These are phyloP conservation scores for Clarireedia homoeocarpa DNA, from an alignment of 2,329 filamentous ascomycete genomes.

Conservation along the genomic window DNA sequence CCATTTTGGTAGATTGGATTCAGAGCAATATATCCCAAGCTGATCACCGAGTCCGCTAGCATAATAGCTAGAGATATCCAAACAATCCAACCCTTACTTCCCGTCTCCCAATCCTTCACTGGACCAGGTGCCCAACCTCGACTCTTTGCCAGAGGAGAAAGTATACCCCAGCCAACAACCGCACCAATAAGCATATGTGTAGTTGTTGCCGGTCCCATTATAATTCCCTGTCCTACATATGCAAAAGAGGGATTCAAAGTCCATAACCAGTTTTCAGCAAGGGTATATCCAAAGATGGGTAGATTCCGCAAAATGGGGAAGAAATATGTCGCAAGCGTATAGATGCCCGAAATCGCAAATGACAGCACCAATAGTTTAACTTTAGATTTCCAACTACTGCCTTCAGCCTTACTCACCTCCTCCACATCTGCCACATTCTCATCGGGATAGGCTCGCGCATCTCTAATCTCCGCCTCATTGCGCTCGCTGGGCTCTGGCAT, in stretches of 20 bases:
- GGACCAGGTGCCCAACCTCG: slow-evolving; percentile 84
- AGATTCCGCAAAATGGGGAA: slow-evolving; percentile 75
- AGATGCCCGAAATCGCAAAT: slow-evolving; percentile 51
- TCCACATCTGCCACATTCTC: slow-evolving; percentile 18
- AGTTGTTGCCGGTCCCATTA: slow-evolving; percentile 95
- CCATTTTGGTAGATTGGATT: slow-evolving; percentile 50
- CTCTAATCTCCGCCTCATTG: not conserved
- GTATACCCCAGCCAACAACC: slow-evolving; percentile 78
- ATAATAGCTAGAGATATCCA: slow-evolving; percentile 96
- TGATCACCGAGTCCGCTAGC: slow-evolving; percentile 87
- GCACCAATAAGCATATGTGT: slow-evolving; percentile 93
- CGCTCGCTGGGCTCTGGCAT: not conserved
- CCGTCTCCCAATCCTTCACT: slow-evolving; percentile 81
- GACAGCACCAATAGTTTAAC: slow-evolving; percentile 40
- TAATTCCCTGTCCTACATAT: slow-evolving; percentile 94
- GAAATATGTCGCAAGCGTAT: slow-evolving; percentile 85
- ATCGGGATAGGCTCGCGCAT: slow-evolving; percentile 3
- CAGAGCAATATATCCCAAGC: slow-evolving; percentile 68
- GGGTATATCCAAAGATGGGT: slow-evolving; percentile 71
- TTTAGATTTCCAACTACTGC: slow-evolving; percentile 29
- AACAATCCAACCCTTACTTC: slow-evolving; percentile 97
- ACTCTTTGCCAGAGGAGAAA: slow-evolving; percentile 81
- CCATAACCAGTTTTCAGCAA: slow-evolving; percentile 85
- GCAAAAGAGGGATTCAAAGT: slow-evolving; percentile 94
- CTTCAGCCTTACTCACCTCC: slow-evolving; percentile 18